Conservation (phyloP, 495 filamentous ascomycete genomes). For the Penicillium paradoxum region DNA sequence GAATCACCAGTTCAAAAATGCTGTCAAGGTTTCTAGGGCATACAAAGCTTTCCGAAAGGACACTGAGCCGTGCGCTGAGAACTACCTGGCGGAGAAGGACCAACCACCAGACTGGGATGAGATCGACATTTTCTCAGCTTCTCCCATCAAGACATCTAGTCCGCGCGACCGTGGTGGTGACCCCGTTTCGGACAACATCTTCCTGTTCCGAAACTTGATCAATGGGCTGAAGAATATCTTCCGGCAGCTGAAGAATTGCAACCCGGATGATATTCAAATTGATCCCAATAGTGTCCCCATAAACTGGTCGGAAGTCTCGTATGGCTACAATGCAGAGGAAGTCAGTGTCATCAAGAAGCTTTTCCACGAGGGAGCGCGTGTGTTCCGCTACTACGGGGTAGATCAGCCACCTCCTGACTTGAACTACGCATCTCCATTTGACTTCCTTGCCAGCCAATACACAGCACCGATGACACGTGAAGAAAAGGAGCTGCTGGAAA, state of each 20-base stretch:
- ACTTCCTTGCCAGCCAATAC: slow-evolving; percentile 88
- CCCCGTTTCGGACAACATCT: slow-evolving; percentile 96
- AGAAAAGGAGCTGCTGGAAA: slow-evolving; percentile 96
- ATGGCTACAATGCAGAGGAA: slow-evolving; percentile 95
- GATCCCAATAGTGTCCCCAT: slow-evolving; percentile 72
- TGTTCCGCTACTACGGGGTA: slow-evolving; percentile 92
- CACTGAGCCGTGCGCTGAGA: slow-evolving; percentile 56
- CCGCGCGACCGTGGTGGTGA: slow-evolving; percentile 86
- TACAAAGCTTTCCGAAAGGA: slow-evolving; percentile 63
- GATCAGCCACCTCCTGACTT: slow-evolving; percentile 74
- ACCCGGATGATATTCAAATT: slow-evolving; percentile 59
- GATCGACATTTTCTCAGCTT: slow-evolving; percentile 93
- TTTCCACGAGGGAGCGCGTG: slow-evolving; percentile 90
- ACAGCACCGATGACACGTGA: slow-evolving; percentile 88
- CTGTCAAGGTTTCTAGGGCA: slow-evolving; percentile 80
- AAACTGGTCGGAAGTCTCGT: slow-evolving; percentile 94
- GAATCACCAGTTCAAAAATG: slow-evolving; percentile 92
- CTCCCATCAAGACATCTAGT: slow-evolving; percentile 92
- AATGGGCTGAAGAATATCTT: slow-evolving; percentile 96
- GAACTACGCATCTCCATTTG: slow-evolving; percentile 70
- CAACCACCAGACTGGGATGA: slow-evolving; percentile 90
- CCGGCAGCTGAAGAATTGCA: slow-evolving; percentile 89
- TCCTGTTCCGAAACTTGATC: slow-evolving; percentile 96
- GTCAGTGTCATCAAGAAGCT: slow-evolving; percentile 95
- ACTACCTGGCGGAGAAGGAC: slow-evolving; percentile 76